Evolutionary conservation across 345 rosid genomes (phyloP), one percentile per base, ranked within the genome.

Genomic region (Mercurialis annua): DNA sequence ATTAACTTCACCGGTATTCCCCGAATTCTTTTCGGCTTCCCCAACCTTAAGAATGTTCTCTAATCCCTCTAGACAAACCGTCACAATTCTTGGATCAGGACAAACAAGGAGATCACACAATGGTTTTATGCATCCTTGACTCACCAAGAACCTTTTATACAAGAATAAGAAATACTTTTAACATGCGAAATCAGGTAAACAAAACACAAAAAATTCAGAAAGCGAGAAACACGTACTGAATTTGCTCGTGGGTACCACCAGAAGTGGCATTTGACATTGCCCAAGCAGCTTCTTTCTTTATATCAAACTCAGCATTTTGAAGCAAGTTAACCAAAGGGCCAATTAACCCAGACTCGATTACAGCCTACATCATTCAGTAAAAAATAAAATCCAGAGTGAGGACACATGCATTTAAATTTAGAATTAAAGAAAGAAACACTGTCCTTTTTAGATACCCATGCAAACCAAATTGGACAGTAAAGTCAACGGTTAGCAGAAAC

Each of bases 221-320:
- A 29, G 10, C 42, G 43, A n/a, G 30, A 1, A 42, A n/a, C 15
- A 38, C 69, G 18, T 63, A 69, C 78, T 69, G 64, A 18, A 74
- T 74, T 43, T 74, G 73, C 38, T 69, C 69, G 2, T 23, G 29
- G 17, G 73, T 57, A 18, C 70, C 73, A 58, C 73, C 73, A 33
- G 73, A 64, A 36, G 78, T 68, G 52, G 78, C 73, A 69, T 74
- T 74, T 27, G 78, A 74, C 50, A 69, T 58, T 5, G 78, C 78
- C 78, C 78, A 74, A 56, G 78, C 78, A 58, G 73, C 78, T 64
- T 74, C 78, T 43, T 74, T 74, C 64, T 74, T 74, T 27, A 74
- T 69, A 17, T 74, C 78, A 58, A 74, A 74, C 71, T 74, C 73
- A 8, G 73, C 78, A 69, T 42, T 51, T 69, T 68, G 66, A 64